Conservation (phyloP, 805 yeast genomes). For the Candida coleopterorum region DNA sequence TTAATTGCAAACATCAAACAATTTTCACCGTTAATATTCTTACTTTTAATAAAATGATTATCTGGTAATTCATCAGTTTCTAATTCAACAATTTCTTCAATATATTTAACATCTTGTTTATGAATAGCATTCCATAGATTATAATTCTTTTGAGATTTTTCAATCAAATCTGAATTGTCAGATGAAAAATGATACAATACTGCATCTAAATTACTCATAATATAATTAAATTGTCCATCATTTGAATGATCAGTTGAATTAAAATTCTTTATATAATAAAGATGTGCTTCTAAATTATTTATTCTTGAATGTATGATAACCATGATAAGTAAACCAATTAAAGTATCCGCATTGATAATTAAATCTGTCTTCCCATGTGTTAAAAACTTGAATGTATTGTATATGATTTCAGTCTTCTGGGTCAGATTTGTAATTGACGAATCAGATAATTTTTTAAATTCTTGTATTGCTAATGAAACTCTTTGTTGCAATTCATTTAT, state of each 20-base stretch:
- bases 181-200: slow-evolving; percentile 56
- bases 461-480: slow-evolving; percentile 47
- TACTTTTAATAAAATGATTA: slow-evolving; percentile 20
- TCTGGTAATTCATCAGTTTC: slow-evolving; percentile 11
- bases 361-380: slow-evolving; percentile 22
- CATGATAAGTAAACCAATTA: slow-evolving; percentile 67
- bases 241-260: slow-evolving; percentile 28
- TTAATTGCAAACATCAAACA: slow-evolving; percentile 59
- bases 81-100: slow-evolving; percentile 14
- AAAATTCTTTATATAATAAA: slow-evolving; percentile 62
- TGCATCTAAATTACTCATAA: slow-evolving; percentile 79
- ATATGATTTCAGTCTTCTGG: slow-evolving; percentile 45
- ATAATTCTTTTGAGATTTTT: slow-evolving; percentile 43
- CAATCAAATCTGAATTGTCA: slow-evolving; percentile 27
- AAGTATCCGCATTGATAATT: slow-evolving; percentile 57
- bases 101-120: slow-evolving; percentile 16
- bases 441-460: slow-evolving; percentile 46
- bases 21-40: slow-evolving; percentile 59
- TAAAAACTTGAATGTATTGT: slow-evolving; percentile 48
- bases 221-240: slow-evolving; percentile 70
- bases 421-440: slow-evolving; percentile 34
- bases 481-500: slow-evolving; percentile 32
- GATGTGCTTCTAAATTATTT: slow-evolving; percentile 53
- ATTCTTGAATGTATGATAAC: slow-evolving; percentile 64
- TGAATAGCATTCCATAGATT: slow-evolving; percentile 52